phyloP scores from a whole-genome alignment of 306 rosid species.

The Vigna mungo region DNA sequence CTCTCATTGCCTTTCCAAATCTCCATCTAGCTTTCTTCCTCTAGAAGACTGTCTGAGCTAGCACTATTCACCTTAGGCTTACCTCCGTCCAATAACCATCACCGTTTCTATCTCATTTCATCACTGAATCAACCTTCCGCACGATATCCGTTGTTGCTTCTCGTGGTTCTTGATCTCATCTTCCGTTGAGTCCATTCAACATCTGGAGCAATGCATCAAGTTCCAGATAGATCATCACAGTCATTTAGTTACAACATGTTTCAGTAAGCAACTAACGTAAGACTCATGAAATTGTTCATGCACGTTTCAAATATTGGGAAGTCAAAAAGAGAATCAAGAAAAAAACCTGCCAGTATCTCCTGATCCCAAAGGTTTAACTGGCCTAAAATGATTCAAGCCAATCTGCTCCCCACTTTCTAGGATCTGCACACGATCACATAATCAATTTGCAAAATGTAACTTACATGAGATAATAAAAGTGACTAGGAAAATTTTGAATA shows the following conservation, averaged over 20 bases:
- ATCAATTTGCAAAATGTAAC: constrained; percentile 37
- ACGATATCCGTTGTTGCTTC: too few species aligned
- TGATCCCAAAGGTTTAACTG: constrained; percentile 87
- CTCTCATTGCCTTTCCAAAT: too few species aligned
- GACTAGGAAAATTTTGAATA: too few species aligned
- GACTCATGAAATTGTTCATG: constrained; percentile 2
- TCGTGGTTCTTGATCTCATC: too few species aligned
- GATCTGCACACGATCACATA: constrained; percentile 64
- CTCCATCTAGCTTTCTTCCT: too few species aligned
- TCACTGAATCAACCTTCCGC: too few species aligned
- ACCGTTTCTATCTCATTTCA: too few species aligned
- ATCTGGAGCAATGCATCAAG: too few species aligned
- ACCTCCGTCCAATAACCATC: too few species aligned
- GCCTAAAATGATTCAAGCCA: constrained; percentile 86
- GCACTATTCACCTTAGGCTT: too few species aligned
- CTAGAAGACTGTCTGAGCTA: too few species aligned
- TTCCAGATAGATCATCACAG: neutral
- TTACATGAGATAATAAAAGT: neutral
- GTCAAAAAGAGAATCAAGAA: constrained; percentile 20
- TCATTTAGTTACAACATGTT: constrained; percentile 10
- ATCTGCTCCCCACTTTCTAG: constrained; percentile 76
- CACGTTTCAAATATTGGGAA: constrained; percentile 29
- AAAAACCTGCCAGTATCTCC: constrained; percentile 96
- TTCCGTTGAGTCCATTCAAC: too few species aligned
- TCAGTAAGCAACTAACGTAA: constrained; percentile 14